Base-by-base conservation (phyloP, 352 stramenopile species). In the Globisporangium orthogonon region DNA sequence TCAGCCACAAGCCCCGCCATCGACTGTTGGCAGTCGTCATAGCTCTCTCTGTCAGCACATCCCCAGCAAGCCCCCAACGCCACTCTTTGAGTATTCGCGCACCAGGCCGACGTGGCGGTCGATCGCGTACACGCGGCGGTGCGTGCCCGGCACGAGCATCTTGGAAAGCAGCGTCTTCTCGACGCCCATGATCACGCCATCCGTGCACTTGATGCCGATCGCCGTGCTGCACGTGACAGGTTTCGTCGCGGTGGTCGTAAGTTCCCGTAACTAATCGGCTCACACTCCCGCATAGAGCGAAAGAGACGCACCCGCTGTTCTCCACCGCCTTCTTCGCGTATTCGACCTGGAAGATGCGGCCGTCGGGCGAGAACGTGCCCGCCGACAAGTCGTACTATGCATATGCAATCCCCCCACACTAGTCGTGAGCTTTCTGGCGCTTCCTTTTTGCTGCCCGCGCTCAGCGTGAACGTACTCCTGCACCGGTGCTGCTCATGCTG, bases 341-440 rank as follows among this genome's bases (percentile, higher is more conserved):
- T 67, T 99, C 97, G 49, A 99, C 92, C 81, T 99, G 97, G 70
- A 99, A 99, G 65, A 99, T 98, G 50, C 96, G 94, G 41, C 97
- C 97, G 69, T 99, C 97, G 28, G 96, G 96, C 55, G 91, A 98
- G 78, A 99, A 99, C 53, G 96, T 99, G 29, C 83, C 84, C 55
- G 79, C 78, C 31, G 86, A 93, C 63, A 89, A 89, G 76, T 95
- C 86, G 69, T 95, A 95, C 65, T 87, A 54, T 14, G 50, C 29
- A 53, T 0, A 23, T 23, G 23, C 23, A 44, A 52, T 13, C 18
- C 37, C 11, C 15, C 3, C 10, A 56, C 13, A 40, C 1, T 14
- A 5, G 29, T 52, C 51, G 33, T 39, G 28, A 51, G 15, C 4
- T 17, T 23, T 23, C 23, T 23, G 23, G 23, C 23, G 23, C 23